These are phyloP conservation scores for Yamadazyma taylorii DNA, from an alignment of 1,139 yeast species.

Conservation along the genomic window DNA sequence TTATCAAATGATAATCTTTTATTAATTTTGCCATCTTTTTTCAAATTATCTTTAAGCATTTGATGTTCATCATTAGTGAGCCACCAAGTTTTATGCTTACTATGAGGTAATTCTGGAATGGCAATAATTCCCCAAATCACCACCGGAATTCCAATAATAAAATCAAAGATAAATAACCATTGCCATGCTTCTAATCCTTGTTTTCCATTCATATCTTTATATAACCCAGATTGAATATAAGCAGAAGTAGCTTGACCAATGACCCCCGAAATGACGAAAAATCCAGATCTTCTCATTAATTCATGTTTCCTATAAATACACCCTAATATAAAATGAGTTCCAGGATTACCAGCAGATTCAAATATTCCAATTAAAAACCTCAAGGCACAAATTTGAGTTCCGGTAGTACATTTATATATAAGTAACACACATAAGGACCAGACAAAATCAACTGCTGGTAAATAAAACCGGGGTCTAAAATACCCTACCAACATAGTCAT, in stretches of 20 bases:
- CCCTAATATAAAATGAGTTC: constrained; percentile 53
- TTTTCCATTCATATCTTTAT: constrained; percentile 23
- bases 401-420: constrained; percentile 43
- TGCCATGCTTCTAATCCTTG: constrained; percentile 29
- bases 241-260: constrained; percentile 1
- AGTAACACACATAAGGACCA: constrained; percentile 61
- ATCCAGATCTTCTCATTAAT: constrained; percentile 45
- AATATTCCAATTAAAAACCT: constrained; percentile 59
- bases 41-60: constrained; percentile 1
- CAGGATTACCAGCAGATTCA: constrained; percentile 63
- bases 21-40: constrained; percentile 1
- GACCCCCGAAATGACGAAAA: constrained; percentile 36
- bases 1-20: neutral
- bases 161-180: constrained; percentile 18
- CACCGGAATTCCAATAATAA: constrained; percentile 13
- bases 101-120: constrained; percentile 2
- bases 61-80: neutral
- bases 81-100: constrained; percentile 1
- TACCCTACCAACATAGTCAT: constrained; percentile 54
- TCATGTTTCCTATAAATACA: constrained; percentile 26
- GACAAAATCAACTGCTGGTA: constrained; percentile 52
- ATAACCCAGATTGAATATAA: constrained; percentile 30
- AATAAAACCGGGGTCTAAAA: constrained; percentile 52
- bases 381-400: constrained; percentile 52
- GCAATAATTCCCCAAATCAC: constrained; percentile 13